Conservation (phyloP, 495 filamentous ascomycete species). For the Xeromyces bisporus region DNA sequence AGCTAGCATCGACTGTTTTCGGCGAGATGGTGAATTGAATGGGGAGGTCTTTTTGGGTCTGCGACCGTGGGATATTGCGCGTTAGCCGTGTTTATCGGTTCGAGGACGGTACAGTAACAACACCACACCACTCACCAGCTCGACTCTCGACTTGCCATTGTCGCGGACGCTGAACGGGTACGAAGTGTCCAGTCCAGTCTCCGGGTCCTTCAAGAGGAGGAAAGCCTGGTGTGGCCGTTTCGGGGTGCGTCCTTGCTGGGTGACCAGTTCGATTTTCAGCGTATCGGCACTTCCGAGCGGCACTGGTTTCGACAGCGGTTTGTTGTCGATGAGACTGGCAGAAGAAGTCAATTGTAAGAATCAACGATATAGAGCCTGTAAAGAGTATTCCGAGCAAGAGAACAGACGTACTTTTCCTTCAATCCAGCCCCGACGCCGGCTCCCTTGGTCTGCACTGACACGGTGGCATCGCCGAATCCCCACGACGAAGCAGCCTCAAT, state of each 20-base stretch:
- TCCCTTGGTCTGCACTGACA: conserved; percentile 59
- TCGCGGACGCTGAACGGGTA: conserved; percentile 77
- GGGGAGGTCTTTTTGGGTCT: conserved; percentile 86
- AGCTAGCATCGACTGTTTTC: conserved; percentile 51
- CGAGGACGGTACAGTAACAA: too few species aligned
- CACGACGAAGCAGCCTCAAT: conserved; percentile 52
- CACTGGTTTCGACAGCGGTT: conserved; percentile 47
- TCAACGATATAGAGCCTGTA: too few species aligned
- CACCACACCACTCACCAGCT: conserved; percentile 49
- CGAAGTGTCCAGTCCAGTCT: conserved; percentile 69
- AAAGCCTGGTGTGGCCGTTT: conserved; percentile 90
- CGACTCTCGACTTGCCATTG: conserved; percentile 65
- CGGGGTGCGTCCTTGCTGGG: conserved; percentile 57
- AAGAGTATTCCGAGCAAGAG: too few species aligned
- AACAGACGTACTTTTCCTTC: conserved; percentile 56
- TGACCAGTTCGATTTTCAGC: conserved; percentile 66
- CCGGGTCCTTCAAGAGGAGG: conserved; percentile 57
- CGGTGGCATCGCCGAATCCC: conserved; percentile 71
- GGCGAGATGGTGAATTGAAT: conserved; percentile 54
- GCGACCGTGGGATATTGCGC: conserved; percentile 4
- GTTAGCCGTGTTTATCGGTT: too few species aligned
- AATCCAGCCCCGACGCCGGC: conserved; percentile 41
- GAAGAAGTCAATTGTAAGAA: conserved; percentile 1
- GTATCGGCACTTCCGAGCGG: conserved; percentile 50
- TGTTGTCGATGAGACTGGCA: conserved; percentile 42